Evolutionary conservation across 805 yeast genomes (phyloP), one percentile per base, ranked within the genome.

Genomic region (Candida hispaniensis): DNA sequence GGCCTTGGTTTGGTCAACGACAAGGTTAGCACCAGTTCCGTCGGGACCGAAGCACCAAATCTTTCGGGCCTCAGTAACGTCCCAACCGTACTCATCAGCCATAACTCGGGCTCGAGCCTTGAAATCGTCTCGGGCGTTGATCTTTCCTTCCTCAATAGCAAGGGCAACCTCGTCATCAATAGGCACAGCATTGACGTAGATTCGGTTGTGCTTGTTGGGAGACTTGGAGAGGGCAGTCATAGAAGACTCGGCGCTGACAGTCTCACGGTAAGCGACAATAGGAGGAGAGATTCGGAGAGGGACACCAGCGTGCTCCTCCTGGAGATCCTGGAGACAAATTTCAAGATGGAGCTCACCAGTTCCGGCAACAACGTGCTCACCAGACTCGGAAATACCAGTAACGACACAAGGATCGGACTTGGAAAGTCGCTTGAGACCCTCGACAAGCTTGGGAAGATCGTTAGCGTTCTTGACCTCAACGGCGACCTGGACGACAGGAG

Each of bases 41-140:
- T 88, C 98, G 64, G 98, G 97, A 73, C 98, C 98, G 85, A 88
- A 88, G 80, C 95, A 83, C 98, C 98, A 88, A 63, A 88, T 91
- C 91, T 91, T 88, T 80, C 98, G 86, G 70, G 96, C 98, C 63
- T 88, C 98, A 55, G 95, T 76, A 64, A 91, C 96, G 64, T 88
- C 97, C 98, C 98, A 88, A 55, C 88, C 95, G 79, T 67, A 91
- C 66, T 91, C 94, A 66, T 88, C 97, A 63, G 97, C 97, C 75
- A 88, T 73, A 63, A 82, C 59, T 79, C 97, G 86, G 56, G 97
- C 98, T 76, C 98, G 86, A 57, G 82, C 80, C 78, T 88, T 88
- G 82, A 88, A 74, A 73, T 88, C 98, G 60, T 88, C 97, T 70
- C 88, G 79, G 64, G 97, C 81, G 69, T 74, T 71, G 63, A 88